These are phyloP conservation scores for Hypoxylon sp. DNA, from an alignment of 2,329 filamentous ascomycete genomes.

Conservation along the genomic window DNA sequence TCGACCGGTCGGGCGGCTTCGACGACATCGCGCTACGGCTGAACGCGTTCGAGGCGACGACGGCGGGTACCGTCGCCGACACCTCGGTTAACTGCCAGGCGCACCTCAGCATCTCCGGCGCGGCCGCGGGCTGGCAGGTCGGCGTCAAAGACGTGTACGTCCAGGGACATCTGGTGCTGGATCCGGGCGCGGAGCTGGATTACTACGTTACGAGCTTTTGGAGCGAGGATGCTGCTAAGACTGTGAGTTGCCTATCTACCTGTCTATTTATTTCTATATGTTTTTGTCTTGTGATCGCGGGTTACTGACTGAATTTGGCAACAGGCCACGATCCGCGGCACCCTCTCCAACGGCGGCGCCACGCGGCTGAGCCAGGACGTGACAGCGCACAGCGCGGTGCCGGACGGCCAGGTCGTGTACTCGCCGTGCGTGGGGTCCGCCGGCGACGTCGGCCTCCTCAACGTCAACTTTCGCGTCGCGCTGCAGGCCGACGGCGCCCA, in stretches of 20 bases:
- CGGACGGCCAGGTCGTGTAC: conserved; percentile 49
- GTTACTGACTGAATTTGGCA: background rate
- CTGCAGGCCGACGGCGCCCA: conserved; percentile 49
- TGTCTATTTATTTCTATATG: background rate
- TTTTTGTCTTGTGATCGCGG: background rate
- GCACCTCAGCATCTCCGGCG: conserved; percentile 49
- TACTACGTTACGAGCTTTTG: conserved; percentile 54
- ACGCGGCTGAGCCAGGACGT: conserved; percentile 47
- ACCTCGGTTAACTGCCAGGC: conserved; percentile 54
- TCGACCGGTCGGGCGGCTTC: conserved; percentile 50
- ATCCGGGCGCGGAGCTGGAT: conserved; percentile 50
- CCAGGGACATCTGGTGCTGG: conserved; percentile 50
- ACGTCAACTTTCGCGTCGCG: conserved; percentile 57
- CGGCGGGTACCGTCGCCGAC: conserved; percentile 39
- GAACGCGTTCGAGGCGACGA: conserved; percentile 46
- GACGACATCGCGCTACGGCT: conserved; percentile 49
- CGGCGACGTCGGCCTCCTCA: conserved; percentile 54
- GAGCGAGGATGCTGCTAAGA: conserved; percentile 52
- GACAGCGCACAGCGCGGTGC: conserved; percentile 48
- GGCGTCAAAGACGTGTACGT: conserved; percentile 52
- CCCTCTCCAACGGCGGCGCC: conserved; percentile 44
- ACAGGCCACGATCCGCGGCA: conserved; percentile 49
- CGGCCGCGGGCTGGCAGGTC: conserved; percentile 55
- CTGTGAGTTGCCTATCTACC: conserved; percentile 44
- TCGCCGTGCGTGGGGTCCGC: conserved; percentile 51